Percentiles rank a stretch among this genome's conserved stretches.
These are phyloP conservation scores for Pythium grandisporangium DNA, from an alignment of 352 stramenopile genomes.

Conservation along the genomic window DNA sequence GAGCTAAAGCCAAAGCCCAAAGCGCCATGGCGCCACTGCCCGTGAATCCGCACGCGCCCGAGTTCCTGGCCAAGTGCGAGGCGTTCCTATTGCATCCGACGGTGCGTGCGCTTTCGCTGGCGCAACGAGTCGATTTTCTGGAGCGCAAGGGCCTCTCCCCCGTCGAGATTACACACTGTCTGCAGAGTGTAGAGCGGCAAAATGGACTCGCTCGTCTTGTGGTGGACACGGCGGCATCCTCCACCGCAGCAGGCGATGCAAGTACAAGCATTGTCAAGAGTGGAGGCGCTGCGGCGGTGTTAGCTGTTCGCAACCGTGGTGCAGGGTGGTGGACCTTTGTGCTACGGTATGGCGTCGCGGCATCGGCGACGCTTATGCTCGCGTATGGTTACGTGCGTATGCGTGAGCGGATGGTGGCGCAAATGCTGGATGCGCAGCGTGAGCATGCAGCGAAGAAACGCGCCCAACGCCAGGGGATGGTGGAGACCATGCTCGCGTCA, in stretches of 20 bases:
- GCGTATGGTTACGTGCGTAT: constrained; percentile 14
- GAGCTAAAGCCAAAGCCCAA: too few species aligned
- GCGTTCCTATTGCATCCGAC: constrained; percentile 58
- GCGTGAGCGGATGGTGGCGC: constrained; percentile 9
- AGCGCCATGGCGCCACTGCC: too few species aligned
- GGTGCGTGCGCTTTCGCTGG: constrained; percentile 50
- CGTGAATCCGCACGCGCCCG: constrained; percentile 7
- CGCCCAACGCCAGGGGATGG: neutral
- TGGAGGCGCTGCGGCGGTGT: too few species aligned
- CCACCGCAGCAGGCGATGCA: neutral
- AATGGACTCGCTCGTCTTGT: constrained; percentile 45
- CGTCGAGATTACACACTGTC: constrained; percentile 50
- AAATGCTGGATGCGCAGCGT: constrained; percentile 5
- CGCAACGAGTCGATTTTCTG: constrained; percentile 64
- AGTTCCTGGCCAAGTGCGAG: constrained; percentile 50
- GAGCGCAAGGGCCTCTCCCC: constrained; percentile 65
- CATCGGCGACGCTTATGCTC: constrained; percentile 12
- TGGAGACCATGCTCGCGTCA: constrained; percentile 6
- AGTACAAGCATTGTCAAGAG: neutral
- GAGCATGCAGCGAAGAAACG: constrained; percentile 1
- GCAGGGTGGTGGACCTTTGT: constrained; percentile 5
- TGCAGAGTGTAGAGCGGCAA: constrained; percentile 41
- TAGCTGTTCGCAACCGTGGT: neutral
- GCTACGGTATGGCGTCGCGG: constrained; percentile 6
- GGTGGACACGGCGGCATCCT: neutral